Percentiles rank a stretch among this genome's conserved stretches.
These are phyloP conservation scores for Tuber calosporum DNA, from an alignment of 495 filamentous ascomycete species.

Conservation along the genomic window DNA sequence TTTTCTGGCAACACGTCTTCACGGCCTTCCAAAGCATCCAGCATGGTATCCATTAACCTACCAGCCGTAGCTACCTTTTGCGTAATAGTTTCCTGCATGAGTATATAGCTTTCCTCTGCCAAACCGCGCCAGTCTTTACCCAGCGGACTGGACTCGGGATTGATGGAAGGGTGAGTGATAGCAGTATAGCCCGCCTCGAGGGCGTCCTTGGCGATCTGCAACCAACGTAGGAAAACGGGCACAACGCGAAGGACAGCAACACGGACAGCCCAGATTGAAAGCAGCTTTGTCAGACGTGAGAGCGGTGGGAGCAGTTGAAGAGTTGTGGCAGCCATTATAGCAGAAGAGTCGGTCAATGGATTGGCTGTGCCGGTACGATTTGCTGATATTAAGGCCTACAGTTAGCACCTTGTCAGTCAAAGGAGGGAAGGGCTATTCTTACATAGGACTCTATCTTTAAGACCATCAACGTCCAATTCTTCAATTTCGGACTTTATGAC, in stretches of 20 bases:
- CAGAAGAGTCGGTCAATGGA: slow-evolving; percentile 61
- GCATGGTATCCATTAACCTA: slow-evolving; percentile 66
- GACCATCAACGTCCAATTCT: slow-evolving; percentile 73
- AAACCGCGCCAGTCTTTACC: slow-evolving; percentile 27
- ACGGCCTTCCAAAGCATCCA: slow-evolving; percentile 75
- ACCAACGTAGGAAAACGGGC: slow-evolving; percentile 58
- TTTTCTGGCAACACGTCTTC: slow-evolving; percentile 73
- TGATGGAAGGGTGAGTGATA: slow-evolving; percentile 30
- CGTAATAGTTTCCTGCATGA: slow-evolving; percentile 58
- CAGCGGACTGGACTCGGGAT: slow-evolving; percentile 8
- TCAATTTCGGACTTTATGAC: slow-evolving; percentile 72
- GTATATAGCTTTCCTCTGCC: slow-evolving; percentile 52
- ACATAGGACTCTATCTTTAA: slow-evolving; percentile 80
- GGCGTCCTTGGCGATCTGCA: slow-evolving; percentile 43
- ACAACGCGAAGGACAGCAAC: slow-evolving; percentile 64
- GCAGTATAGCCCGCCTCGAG: slow-evolving; percentile 32
- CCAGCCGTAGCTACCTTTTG: slow-evolving; percentile 64
- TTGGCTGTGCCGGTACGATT: slow-evolving; percentile 48
- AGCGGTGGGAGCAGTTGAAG: slow-evolving; percentile 76
- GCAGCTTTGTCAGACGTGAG: slow-evolving; percentile 59
- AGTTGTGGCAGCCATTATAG: slow-evolving; percentile 80
- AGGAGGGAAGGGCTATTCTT: slow-evolving; percentile 55
- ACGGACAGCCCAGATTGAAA: slow-evolving; percentile 70
- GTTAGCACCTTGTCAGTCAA: slow-evolving; percentile 43
- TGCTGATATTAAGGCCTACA: slow-evolving; percentile 43